phyloP scores from a whole-genome alignment of 805 yeast genomes.

The Candida piceae region DNA sequence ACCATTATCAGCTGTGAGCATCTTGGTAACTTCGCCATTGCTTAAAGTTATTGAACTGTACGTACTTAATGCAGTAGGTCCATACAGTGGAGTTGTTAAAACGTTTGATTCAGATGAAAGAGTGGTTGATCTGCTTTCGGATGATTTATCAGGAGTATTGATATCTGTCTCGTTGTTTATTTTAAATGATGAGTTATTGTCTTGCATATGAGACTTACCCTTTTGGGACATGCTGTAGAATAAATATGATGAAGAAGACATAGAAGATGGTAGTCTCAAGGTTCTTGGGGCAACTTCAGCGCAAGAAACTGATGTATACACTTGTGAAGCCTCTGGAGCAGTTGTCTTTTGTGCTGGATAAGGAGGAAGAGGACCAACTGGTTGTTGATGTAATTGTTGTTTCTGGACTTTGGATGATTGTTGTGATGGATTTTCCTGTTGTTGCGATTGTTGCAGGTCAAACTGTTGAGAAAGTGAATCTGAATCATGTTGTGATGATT shows the following conservation, averaged over 20 bases:
- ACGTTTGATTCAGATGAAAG: not conserved
- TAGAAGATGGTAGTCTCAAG: slow-evolving; percentile 10
- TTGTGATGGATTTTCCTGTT: not conserved
- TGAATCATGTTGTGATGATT: not conserved
- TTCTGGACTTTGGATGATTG: not conserved
- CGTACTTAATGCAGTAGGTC: slow-evolving; percentile 1
- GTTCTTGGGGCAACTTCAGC: slow-evolving; percentile 22
- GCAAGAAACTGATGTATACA: slow-evolving; percentile 15
- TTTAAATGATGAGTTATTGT: too few relatives aligned
- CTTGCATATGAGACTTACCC: too few relatives aligned
- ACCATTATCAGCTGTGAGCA: slow-evolving; percentile 8
- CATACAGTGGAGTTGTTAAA: slow-evolving; percentile 1
- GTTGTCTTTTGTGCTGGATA: too few relatives aligned
- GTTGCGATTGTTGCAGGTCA: not conserved
- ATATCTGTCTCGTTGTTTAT: too few relatives aligned
- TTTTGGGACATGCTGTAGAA: not conserved
- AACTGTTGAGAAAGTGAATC: not conserved
- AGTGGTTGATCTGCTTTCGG: not conserved
- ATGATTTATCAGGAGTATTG: not conserved
- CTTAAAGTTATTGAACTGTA: slow-evolving; percentile 7
- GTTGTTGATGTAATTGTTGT: not conserved
- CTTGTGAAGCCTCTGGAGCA: too few relatives aligned
- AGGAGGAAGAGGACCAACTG: too few relatives aligned
- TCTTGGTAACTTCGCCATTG: slow-evolving; percentile 4
- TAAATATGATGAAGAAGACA: not conserved